Evolutionary conservation across 192 early-diverging fungal genomes (phyloP).

Genomic region (Geranomyces variabilis): DNA sequence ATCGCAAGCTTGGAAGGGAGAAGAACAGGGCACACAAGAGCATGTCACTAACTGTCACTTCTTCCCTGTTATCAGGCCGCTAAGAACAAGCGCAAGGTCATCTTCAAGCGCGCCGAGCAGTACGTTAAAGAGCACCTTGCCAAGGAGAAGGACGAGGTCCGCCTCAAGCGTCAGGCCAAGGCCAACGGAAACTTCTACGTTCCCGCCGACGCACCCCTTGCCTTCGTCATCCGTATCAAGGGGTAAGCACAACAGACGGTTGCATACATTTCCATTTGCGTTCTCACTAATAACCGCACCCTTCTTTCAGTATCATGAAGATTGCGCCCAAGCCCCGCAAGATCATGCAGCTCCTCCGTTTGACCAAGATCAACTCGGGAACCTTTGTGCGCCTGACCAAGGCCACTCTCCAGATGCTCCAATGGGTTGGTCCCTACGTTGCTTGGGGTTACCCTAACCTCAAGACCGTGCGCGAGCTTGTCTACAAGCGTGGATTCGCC

Average conservation of each 20-base stretch:
- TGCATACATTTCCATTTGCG: constrained; percentile 10
- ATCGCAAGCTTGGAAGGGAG: constrained; percentile 3
- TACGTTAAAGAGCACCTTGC: constrained; percentile 97
- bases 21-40: neutral
- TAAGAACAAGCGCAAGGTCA: constrained; percentile 83
- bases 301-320: constrained; percentile 86
- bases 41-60: constrained; percentile 1
- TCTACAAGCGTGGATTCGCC: constrained; percentile 99
- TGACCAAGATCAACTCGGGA: constrained; percentile 99
- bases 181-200: constrained; percentile 91
- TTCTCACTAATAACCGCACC: neutral
- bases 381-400: constrained; percentile 95
- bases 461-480: constrained; percentile 97
- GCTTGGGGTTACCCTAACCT: constrained; percentile 93
- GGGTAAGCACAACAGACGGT: constrained; percentile 46
- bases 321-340: constrained; percentile 99
- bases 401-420: constrained; percentile 97
- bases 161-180: constrained; percentile 93
- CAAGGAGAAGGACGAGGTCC: constrained; percentile 86
- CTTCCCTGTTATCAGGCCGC: constrained; percentile 23
- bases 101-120: constrained; percentile 99
- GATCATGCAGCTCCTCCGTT: constrained; percentile 97
- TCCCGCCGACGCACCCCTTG: constrained; percentile 93
- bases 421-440: constrained; percentile 95
- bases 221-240: constrained; percentile 98